phyloP scores from a whole-genome alignment of 2,329 filamentous ascomycete genomes.

The Cucurbitaria berberidis region DNA sequence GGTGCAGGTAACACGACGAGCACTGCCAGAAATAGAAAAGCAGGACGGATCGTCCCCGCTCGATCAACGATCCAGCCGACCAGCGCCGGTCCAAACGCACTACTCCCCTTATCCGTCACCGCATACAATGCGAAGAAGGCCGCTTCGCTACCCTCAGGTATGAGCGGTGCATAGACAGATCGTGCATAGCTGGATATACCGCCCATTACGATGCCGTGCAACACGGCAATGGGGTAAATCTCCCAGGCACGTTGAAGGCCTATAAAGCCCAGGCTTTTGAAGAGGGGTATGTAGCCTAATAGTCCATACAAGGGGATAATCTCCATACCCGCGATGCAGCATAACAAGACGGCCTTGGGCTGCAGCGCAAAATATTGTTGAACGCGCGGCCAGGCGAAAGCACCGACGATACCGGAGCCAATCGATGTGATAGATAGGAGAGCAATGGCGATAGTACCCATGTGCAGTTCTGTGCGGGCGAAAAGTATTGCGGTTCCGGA shows the following conservation, averaged over 20 bases:
- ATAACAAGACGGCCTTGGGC: slow-evolving; percentile 82
- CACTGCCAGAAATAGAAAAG: slow-evolving; percentile 84
- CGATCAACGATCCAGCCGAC: slow-evolving; percentile 86
- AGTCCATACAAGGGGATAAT: slow-evolving; percentile 89
- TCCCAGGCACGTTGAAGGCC: slow-evolving; percentile 89
- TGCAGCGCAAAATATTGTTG: slow-evolving; percentile 70
- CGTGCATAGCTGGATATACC: slow-evolving; percentile 88
- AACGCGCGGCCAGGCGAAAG: slow-evolving; percentile 83
- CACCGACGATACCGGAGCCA: slow-evolving; percentile 80
- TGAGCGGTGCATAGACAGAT: slow-evolving; percentile 85
- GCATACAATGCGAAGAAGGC: slow-evolving; percentile 94
- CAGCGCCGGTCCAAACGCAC: slow-evolving; percentile 86
- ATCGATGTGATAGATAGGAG: slow-evolving; percentile 91
- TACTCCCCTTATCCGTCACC: slow-evolving; percentile 93
- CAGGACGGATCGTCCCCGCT: slow-evolving; percentile 54
- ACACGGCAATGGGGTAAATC: slow-evolving; percentile 83
- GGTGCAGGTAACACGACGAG: slow-evolving; percentile 80
- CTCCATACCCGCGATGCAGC: slow-evolving; percentile 84
- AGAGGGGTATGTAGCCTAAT: slow-evolving; percentile 78
- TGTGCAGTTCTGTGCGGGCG: slow-evolving; percentile 86
- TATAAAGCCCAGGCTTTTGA: slow-evolving; percentile 73
- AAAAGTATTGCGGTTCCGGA: slow-evolving; percentile 94
- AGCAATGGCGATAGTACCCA: slow-evolving; percentile 83
- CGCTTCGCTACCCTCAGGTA: slow-evolving; percentile 88
- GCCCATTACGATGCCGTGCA: slow-evolving; percentile 89